phyloP scores from a whole-genome alignment of 208 protist species.

The Naegleria fowleri region DNA sequence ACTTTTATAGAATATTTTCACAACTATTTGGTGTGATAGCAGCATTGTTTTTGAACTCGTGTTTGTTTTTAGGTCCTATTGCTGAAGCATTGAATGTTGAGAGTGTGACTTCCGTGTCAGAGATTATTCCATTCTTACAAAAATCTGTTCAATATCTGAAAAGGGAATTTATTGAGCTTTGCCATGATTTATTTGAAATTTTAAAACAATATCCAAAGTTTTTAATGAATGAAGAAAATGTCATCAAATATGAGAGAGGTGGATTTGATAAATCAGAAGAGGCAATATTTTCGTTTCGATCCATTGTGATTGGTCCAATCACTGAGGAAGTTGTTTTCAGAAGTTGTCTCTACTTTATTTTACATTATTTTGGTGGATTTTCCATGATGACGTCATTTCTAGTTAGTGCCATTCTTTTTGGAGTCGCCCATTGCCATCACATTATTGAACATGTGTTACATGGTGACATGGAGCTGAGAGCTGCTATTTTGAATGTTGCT shows the following conservation, averaged over 20 bases:
- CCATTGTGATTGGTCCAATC: background rate
- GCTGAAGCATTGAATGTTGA: background rate
- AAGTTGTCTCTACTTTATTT: background rate
- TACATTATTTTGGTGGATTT: background rate
- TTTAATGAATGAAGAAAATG: background rate
- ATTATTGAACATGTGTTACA: conserved; percentile 1
- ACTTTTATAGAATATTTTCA: background rate
- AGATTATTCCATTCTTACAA: too few relatives aligned
- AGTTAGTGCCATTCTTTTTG: background rate
- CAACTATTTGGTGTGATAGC: background rate
- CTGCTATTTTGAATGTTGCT: background rate
- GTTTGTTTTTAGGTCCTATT: conserved; percentile 19
- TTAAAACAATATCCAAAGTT: background rate
- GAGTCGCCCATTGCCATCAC: conserved; percentile 9
- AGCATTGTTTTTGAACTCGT: background rate
- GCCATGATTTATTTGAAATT: background rate
- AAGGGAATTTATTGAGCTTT: background rate
- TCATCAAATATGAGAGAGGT: background rate
- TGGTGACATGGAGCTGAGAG: background rate
- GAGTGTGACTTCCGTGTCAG: too few relatives aligned
- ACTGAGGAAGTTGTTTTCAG: conserved; percentile 14
- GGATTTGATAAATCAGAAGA: background rate
- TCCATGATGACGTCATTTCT: background rate
- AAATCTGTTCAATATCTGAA: background rate
- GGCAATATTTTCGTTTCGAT: background rate